Base-by-base conservation (phyloP, 306 rosid species). In the Mucuna pruriens region DNA sequence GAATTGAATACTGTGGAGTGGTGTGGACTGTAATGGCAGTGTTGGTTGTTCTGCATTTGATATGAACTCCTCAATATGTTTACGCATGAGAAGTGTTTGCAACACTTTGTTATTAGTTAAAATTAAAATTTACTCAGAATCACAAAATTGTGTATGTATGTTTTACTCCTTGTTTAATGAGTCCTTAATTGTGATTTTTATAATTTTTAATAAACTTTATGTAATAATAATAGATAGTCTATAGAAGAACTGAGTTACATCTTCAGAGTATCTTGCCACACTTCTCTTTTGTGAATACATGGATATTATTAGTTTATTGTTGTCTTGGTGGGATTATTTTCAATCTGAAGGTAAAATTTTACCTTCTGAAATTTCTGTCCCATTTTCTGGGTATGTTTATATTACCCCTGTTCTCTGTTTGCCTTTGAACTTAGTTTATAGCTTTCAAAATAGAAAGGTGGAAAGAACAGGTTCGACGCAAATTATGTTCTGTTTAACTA, bases 301-400 rank as follows among this genome's bases (percentile, higher is more conserved):
- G 36, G 12, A 70, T 17, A 55, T 63, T 52, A 51, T 10, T 25
- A 39, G 68, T 66, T 51, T 29, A 52, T 17, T 61, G 26, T 38
- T 49, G n/a, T 61, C 10, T 49, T 49, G 29, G 12, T 49, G 62
- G 60, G 7, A 29, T 22, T 76, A 19, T 44, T 40, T 39, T 44
- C 71, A 25, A 25, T 26, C 29, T 2, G 48, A 25, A 52, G 29
- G 48, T 11, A 10, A 23, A 65, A 5, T 64, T 44, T 65, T 84
- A 33, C 75, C 77, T 33, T 74, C 4, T 17, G 61, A 68, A 20
- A 36, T 23, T 17, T 74, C n/a, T 44, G 74, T 26, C 69, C 33
- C 60, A 46, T 60, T 65, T 45, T 46, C 9, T 63, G 16, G n/a
- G 54, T 42, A 68, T 84, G 33, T 75, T 36, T 23, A 6, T 55